Conservation (phyloP, 2,329 filamentous ascomycete species). For the Ampelomyces quisqualis region DNA sequence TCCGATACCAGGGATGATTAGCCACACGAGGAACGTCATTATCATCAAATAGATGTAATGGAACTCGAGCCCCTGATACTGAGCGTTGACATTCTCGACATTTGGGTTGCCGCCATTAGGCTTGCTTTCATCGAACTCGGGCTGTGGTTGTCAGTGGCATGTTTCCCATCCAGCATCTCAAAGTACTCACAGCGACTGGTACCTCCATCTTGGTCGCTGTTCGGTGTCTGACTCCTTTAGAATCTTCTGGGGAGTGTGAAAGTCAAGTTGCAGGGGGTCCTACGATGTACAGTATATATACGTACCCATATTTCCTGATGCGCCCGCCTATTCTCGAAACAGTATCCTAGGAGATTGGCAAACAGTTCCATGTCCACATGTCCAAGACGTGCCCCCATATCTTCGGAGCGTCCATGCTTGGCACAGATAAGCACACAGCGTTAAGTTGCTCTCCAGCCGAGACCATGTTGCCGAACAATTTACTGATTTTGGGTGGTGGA, state of each 20-base stretch:
- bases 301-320: conserved; percentile 2
- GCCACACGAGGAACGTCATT: conserved; percentile 62
- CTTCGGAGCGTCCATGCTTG: conserved; percentile 24
- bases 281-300: conserved; percentile 26
- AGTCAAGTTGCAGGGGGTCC: conserved; percentile 13
- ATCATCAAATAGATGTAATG: conserved; percentile 62
- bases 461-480: conserved; percentile 9
- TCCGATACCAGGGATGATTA: conserved; percentile 67
- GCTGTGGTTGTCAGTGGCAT: conserved; percentile 23
- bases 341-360: conserved; percentile 10
- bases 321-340: conserved; percentile 13
- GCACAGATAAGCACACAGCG: conserved; percentile 34
- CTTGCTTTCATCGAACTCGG: conserved; percentile 44
- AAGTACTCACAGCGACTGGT: conserved; percentile 20
- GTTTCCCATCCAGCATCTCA: not conserved
- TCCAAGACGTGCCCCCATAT: conserved; percentile 20
- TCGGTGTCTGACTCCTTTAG: too few species aligned
- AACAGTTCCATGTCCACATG: conserved; percentile 14
- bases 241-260: too few species aligned
- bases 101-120: conserved; percentile 59
- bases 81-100: conserved; percentile 57
- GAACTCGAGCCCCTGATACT: conserved; percentile 61
- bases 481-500: conserved; percentile 10
- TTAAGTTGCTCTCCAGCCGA: conserved; percentile 12
- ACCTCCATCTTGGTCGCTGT: conserved; percentile 16